Evolutionary conservation across 1,139 yeast species (phyloP).

Genomic region (Pneumocystis canis): DNA sequence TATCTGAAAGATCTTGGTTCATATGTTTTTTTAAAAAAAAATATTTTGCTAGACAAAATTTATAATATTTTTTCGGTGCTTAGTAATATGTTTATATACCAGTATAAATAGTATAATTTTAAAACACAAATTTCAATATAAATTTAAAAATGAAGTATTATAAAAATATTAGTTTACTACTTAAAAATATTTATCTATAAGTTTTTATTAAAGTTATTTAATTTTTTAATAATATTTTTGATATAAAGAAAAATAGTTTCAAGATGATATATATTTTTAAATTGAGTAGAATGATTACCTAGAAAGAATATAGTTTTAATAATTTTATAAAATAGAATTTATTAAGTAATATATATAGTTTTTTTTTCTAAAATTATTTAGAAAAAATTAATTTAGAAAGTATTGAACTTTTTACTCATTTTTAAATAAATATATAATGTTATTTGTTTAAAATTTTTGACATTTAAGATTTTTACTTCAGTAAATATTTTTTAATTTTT

Average conservation of each 20-base stretch:
- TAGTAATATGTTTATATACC: neutral
- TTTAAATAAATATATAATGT: neutral
- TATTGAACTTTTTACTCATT: slow-evolving; percentile 59
- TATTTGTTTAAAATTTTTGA: slow-evolving; percentile 42
- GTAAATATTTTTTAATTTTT: slow-evolving; percentile 55
- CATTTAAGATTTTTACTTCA: slow-evolving; percentile 69
- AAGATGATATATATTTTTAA: slow-evolving; percentile 71
- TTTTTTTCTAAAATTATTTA: slow-evolving; percentile 41
- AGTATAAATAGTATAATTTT: neutral
- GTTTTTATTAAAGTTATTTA: neutral
- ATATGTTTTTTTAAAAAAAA: neutral
- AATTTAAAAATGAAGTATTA: neutral
- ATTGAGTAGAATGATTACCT: slow-evolving; percentile 94
- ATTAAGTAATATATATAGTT: slow-evolving; percentile 48
- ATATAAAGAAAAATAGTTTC: slow-evolving; percentile 95
- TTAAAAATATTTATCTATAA: neutral
- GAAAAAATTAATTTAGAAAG: slow-evolving; percentile 51
- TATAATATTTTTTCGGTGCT: neutral
- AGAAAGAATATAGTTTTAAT: slow-evolving; percentile 76
- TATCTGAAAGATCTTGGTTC: neutral
- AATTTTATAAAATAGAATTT: slow-evolving; percentile 76
- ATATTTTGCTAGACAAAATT: neutral
- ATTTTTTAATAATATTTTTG: slow-evolving; percentile 32
- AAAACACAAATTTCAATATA: neutral
- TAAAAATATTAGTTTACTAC: neutral